Evolutionary conservation across 1,284 basidiomycete species (phyloP), one percentile per base, ranked within the genome.

Genomic region (Irpex rosettiformis): DNA sequence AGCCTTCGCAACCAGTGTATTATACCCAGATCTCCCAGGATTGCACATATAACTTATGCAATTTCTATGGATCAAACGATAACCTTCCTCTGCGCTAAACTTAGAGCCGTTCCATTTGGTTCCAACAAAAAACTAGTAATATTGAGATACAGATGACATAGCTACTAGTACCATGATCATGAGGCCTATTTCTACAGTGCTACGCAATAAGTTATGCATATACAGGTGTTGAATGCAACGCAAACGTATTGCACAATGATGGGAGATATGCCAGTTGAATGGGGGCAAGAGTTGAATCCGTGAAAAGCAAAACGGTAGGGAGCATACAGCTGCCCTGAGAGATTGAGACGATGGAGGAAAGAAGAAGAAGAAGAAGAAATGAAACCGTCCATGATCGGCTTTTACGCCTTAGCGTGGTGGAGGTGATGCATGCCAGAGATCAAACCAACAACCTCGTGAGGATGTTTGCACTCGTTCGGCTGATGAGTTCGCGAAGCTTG

Each of bases 401-500:
- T 55, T 56, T 55, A 40, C 13, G 16, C 21, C 42, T 40, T 22
- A 21, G 45, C 37, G 37, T 16, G 54, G 54, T 43, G 52, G 52
- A 58, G 18, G 49, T 52, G 55, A 27, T 55, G 33, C 5, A n/a
- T 33, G 48, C 30, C 37, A 47, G 16, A 16, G 33, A 55, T 76
- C 75, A 92, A 40, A 83, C 85, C 66, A 97, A 79, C 72, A 96
- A 78, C 56, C 94, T 84, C 25, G 94, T 96, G 62, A 95, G 79
- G 71, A 96, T 92, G 75, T 96, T 96, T 53, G 91, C 84, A 60
- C 79, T 83, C 4, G 94, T 96, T 63, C 84, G 80, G 68, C 79
- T 89, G 72, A 99, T 96, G 52, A 84, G 80, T 65, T 91, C 88
- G 76, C 88, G 91, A 53, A 99, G 83, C 67, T 82, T 88, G 69